Conservation (phyloP, 2,329 filamentous ascomycete genomes). For the Neopestalotiopsis clavispora region DNA sequence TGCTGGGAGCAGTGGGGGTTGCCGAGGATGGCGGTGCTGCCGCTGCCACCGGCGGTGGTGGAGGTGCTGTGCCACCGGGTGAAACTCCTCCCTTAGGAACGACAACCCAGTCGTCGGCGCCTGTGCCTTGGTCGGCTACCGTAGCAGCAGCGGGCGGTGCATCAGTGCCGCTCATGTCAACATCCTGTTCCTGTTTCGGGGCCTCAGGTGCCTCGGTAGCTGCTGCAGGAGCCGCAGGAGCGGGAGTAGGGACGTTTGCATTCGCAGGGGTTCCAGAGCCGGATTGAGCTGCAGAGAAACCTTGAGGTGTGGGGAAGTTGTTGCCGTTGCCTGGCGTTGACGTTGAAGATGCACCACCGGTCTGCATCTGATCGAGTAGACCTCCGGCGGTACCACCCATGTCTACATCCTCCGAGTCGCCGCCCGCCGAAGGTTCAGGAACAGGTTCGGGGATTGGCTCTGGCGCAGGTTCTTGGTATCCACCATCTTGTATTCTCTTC, state of each 20-base stretch:
- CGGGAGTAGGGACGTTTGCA: conserved; percentile 51
- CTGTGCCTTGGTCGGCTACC: conserved; percentile 55
- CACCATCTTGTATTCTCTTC: conserved; percentile 77
- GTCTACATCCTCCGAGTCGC: conserved; percentile 63
- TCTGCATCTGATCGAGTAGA: conserved; percentile 72
- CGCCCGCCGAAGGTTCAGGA: conserved; percentile 28
- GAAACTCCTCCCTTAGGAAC: conserved; percentile 66
- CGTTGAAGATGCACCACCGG: conserved; percentile 60
- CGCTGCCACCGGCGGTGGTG: conserved; percentile 16
- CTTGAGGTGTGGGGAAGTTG: conserved; percentile 65
- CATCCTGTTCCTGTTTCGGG: conserved; percentile 38
- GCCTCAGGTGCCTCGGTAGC: conserved; percentile 18
- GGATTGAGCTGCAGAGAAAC: conserved; percentile 61
- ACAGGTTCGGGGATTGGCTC: conserved; percentile 34
- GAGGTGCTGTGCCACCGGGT: conserved; percentile 38
- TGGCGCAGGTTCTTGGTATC: conserved; percentile 67
- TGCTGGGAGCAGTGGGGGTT: neutral
- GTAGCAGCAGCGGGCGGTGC: conserved; percentile 42
- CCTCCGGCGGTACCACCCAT: conserved; percentile 69
- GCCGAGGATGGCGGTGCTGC: conserved; percentile 27
- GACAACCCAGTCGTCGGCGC: conserved; percentile 75
- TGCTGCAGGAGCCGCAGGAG: conserved; percentile 30
- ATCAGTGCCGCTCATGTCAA: conserved; percentile 64
- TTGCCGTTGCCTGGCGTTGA: conserved; percentile 65
- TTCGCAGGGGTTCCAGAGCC: conserved; percentile 61